Evolutionary conservation across 208 protist species (phyloP), one percentile per base, ranked within the genome.

Genomic region (Trypanosoma caninum): DNA sequence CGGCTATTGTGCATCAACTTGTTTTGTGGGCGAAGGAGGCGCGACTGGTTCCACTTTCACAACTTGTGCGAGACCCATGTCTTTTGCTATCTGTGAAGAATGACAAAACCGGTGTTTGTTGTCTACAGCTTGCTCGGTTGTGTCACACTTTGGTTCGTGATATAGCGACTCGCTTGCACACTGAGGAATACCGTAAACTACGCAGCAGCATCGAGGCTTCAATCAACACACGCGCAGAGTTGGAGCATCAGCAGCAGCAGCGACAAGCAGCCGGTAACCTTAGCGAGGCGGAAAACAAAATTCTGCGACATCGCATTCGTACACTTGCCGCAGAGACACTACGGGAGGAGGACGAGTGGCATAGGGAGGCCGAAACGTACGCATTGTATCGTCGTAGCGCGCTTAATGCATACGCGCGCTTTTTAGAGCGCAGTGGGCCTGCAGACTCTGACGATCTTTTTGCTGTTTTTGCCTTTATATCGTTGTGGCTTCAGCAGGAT

Each of bases 381-480:
- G 66, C 59, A 0, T 56, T 91, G 2, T 93, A 90, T 72, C 78
- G 83, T 10, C 74, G 83, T 46, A 93, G 87, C 46, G 83, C 83
- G 6, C 23, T 93, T 10, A 81, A 91, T 61, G 67, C 76, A n/a
- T 93, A 91, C 55, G 83, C 75, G 3, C 74, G 81, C 0, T 87
- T 82, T 57, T 53, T 93, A 23, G 73, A 87, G 61, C 58, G 77
- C 10, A 69, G 57, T 41, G 52, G 11, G 16, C 57, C 34, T 33
- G 34, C 27, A 4, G 45, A 33, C 13, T 20, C 46, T 18, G 77
- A 87, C 44, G 68, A 74, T 14, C 18, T 87, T n/a, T 69, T 81
- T n/a, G 84, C 87, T n/a, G 72, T 86, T 10, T 94, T 88, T 46
- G 75, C 78, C 9, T 84, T 94, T 55, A 82, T 91, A 3, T 81